These are phyloP conservation scores for Plenodomus tracheiphilus DNA, from an alignment of 2,329 filamentous ascomycete species.

Conservation along the genomic window DNA sequence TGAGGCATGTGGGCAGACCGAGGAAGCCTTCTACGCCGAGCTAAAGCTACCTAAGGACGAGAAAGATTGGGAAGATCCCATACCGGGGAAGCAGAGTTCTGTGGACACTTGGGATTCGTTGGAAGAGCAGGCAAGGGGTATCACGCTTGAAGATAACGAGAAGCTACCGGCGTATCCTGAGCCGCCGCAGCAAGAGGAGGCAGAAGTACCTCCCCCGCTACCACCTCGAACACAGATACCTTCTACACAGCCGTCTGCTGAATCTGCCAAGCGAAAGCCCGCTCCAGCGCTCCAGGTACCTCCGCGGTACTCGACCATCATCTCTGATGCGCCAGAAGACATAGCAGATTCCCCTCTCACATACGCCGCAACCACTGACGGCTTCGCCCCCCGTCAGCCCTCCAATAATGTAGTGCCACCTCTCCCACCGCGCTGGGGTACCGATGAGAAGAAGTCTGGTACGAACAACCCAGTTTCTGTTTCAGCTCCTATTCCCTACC, in stretches of 20 bases:
- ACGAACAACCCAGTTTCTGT: slow-evolving; percentile 35
- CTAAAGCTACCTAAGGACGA: slow-evolving; percentile 46
- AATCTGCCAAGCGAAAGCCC: slow-evolving; percentile 46
- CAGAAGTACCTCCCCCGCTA: slow-evolving; percentile 38
- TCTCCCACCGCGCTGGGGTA: slow-evolving; percentile 20
- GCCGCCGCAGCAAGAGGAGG: slow-evolving; percentile 12
- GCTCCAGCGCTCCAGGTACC: slow-evolving; percentile 47
- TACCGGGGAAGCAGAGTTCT: slow-evolving; percentile 36
- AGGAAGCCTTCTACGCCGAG: slow-evolving; percentile 43
- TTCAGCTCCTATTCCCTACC: slow-evolving; percentile 16
- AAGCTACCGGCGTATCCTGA: slow-evolving; percentile 19
- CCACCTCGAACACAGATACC: slow-evolving; percentile 41
- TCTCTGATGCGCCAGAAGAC: slow-evolving; percentile 43
- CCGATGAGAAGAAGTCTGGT: slow-evolving; percentile 45
- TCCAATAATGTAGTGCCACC: slow-evolving; percentile 15
- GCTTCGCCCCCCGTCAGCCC: slow-evolving; percentile 39
- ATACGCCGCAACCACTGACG: slow-evolving; percentile 46
- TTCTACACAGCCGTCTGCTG: slow-evolving; percentile 32
- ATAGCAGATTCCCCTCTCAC: slow-evolving; percentile 45
- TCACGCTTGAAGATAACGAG: slow-evolving; percentile 50
- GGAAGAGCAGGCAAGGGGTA: slow-evolving; percentile 47
- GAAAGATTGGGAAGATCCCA: slow-evolving; percentile 54
- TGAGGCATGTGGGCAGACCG: slow-evolving; percentile 47
- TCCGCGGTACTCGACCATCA: slow-evolving; percentile 50
- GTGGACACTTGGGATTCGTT: slow-evolving; percentile 27